Conservation (phyloP, 345 rosid genomes). For the Salix koriyanagi region DNA sequence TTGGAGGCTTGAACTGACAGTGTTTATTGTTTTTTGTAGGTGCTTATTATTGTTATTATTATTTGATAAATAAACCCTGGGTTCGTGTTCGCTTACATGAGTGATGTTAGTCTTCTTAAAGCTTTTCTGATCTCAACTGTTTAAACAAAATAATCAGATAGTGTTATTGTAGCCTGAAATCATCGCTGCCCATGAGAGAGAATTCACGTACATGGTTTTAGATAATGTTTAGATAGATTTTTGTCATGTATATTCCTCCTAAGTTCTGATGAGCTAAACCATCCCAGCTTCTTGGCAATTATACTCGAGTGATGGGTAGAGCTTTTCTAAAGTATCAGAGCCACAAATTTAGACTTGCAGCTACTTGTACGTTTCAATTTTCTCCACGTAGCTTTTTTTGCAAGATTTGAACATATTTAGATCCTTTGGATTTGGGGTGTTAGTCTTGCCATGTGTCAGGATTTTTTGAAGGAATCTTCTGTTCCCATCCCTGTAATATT, state of each 20-base stretch:
- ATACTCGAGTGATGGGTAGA: not conserved
- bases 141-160: not conserved
- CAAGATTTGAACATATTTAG: not conserved
- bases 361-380: not conserved
- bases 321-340: not conserved
- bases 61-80: not conserved
- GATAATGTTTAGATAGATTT: not conserved
- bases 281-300: not conserved
- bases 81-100: not conserved
- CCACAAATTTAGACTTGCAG: not conserved
- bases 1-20: not conserved
- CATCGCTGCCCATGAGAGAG: not conserved
- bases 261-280: not conserved
- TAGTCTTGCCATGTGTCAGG: slow-evolving; percentile 4
- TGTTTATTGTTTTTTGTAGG: not conserved
- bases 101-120: not conserved
- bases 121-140: not conserved
- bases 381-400: not conserved
- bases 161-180: not conserved
- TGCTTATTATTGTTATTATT: not conserved
- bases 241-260: not conserved
- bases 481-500: not conserved
- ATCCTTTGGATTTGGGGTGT: slow-evolving; percentile 8
- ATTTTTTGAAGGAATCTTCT: not conserved
- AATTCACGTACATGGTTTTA: not conserved